Percentiles rank a stretch among this genome's conserved stretches.
Evolutionary conservation across 495 filamentous ascomycete species (phyloP).

Genomic region (Acidiella bohemica): DNA sequence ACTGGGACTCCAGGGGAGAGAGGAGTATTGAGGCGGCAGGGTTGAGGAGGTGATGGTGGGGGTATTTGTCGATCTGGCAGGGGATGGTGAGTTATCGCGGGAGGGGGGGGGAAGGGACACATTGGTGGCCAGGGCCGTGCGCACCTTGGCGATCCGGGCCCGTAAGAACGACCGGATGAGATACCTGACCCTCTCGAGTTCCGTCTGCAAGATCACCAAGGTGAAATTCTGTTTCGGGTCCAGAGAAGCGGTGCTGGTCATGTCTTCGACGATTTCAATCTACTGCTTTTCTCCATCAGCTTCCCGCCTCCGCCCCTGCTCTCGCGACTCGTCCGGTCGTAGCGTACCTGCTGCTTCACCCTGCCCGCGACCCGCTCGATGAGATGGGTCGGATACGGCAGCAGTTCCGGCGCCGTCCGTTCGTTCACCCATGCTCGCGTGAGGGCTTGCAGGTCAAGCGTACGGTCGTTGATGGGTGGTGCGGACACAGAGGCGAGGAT

Average conservation of each 20-base stretch:
- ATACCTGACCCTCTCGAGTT: slow-evolving; percentile 86
- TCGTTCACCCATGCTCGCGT: slow-evolving; percentile 90
- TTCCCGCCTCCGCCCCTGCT: not conserved
- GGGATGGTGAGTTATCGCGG: slow-evolving; percentile 28
- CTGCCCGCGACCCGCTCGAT: slow-evolving; percentile 68
- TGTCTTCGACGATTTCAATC: slow-evolving; percentile 36
- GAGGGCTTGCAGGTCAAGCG: slow-evolving; percentile 71
- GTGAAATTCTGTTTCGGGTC: slow-evolving; percentile 81
- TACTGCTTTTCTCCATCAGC: slow-evolving; percentile 12
- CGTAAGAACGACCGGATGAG: slow-evolving; percentile 74
- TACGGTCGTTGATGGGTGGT: slow-evolving; percentile 42
- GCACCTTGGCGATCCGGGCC: slow-evolving; percentile 66
- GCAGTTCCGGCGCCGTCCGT: slow-evolving; percentile 71
- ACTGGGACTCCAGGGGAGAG: slow-evolving; percentile 58
- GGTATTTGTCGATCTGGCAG: slow-evolving; percentile 58
- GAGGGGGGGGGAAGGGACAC: slow-evolving; percentile 18
- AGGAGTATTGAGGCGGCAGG: slow-evolving; percentile 37
- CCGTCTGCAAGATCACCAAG: slow-evolving; percentile 90
- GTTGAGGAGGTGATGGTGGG: slow-evolving; percentile 41
- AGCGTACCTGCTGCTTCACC: slow-evolving; percentile 51
- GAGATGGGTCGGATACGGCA: slow-evolving; percentile 49
- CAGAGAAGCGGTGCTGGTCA: slow-evolving; percentile 51
- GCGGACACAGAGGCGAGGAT: slow-evolving; percentile 71
- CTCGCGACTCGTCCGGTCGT: not conserved
- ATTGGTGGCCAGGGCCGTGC: slow-evolving; percentile 1